Percentiles rank a stretch among this genome's conserved stretches.
Conservation (phyloP, 495 filamentous ascomycete species). For the Penicillium flavigenum region DNA sequence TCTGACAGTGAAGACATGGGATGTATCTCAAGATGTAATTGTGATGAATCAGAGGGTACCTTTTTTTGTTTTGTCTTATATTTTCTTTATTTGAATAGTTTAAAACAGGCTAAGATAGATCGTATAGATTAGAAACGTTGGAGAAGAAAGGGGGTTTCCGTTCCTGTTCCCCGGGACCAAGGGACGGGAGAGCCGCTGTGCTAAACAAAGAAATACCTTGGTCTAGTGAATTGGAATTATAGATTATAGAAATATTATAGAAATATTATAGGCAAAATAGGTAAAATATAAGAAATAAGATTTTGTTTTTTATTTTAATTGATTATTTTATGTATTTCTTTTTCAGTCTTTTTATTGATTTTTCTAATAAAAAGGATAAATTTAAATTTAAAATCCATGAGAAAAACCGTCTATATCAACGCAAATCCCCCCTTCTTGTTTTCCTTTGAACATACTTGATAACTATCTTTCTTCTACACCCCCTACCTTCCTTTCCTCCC, state of each 20-base stretch:
- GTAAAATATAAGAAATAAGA: constrained; percentile 3
- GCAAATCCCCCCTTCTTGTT: constrained; percentile 23
- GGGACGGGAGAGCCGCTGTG: constrained; percentile 41
- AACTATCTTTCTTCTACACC: constrained; percentile 17
- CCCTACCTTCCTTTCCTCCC: constrained; percentile 25
- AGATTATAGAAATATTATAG: too few species aligned
- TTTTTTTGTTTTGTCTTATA: background rate
- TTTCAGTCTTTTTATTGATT: constrained; percentile 16
- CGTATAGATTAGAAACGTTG: constrained; percentile 24
- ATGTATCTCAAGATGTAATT: constrained; percentile 21
- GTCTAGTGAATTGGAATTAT: background rate
- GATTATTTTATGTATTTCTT: constrained; percentile 10
- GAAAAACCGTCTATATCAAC: constrained; percentile 35
- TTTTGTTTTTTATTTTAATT: constrained; percentile 15
- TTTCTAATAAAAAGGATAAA: constrained; percentile 5
- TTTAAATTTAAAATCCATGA: constrained; percentile 14
- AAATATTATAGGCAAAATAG: too few species aligned
- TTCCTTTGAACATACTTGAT: constrained; percentile 28
- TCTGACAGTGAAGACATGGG: constrained; percentile 5
- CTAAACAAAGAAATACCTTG: constrained; percentile 25
- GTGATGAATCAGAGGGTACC: constrained; percentile 24
- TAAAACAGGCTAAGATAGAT: constrained; percentile 1
- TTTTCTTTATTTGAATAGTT: too few species aligned
- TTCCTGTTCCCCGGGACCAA: constrained; percentile 35
- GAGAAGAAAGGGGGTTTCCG: constrained; percentile 26